Conservation (phyloP, 2,329 filamentous ascomycete genomes). For the Chaetomiaceae sp. region DNA sequence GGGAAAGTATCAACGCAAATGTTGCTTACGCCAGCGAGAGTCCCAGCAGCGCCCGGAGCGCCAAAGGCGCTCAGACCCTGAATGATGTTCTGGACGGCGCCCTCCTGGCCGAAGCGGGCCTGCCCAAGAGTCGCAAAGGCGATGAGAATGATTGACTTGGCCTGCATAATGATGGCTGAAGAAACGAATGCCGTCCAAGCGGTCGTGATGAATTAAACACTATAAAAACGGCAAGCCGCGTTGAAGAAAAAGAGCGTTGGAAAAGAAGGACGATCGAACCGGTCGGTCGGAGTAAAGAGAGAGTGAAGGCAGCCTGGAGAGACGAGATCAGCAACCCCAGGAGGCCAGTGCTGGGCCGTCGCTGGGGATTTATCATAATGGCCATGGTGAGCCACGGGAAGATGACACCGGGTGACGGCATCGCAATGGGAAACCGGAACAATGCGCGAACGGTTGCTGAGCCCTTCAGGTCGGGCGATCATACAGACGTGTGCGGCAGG, state of each 20-base stretch:
- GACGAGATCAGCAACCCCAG: not conserved
- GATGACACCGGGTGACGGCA: not conserved
- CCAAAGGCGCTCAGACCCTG: conserved; percentile 51
- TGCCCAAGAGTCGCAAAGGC: conserved; percentile 42
- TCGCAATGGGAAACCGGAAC: conserved; percentile 11
- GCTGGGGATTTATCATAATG: not conserved
- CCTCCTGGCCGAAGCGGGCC: conserved; percentile 62
- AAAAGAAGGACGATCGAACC: conserved; percentile 21
- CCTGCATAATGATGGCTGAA: conserved; percentile 38
- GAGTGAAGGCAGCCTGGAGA: conserved; percentile 2
- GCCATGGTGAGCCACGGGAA: not conserved
- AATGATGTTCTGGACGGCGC: conserved; percentile 53
- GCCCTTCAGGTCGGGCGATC: conserved; percentile 19
- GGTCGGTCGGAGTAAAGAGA: conserved; percentile 18
- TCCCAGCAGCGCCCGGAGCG: conserved; percentile 55
- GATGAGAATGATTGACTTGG: conserved; percentile 39
- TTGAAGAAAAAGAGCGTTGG: conserved; percentile 12
- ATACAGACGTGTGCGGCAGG: conserved; percentile 18
- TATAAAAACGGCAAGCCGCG: conserved; percentile 16
- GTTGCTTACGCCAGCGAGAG: conserved; percentile 60
- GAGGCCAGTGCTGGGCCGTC: not conserved
- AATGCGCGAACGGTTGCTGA: conserved; percentile 12
- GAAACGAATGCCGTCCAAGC: conserved; percentile 19
- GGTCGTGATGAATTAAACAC: conserved; percentile 20
- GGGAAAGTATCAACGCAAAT: too few relatives aligned